These are phyloP conservation scores for Sambucus nigra DNA, from an alignment of 129 eudicot species.

Conservation along the genomic window DNA sequence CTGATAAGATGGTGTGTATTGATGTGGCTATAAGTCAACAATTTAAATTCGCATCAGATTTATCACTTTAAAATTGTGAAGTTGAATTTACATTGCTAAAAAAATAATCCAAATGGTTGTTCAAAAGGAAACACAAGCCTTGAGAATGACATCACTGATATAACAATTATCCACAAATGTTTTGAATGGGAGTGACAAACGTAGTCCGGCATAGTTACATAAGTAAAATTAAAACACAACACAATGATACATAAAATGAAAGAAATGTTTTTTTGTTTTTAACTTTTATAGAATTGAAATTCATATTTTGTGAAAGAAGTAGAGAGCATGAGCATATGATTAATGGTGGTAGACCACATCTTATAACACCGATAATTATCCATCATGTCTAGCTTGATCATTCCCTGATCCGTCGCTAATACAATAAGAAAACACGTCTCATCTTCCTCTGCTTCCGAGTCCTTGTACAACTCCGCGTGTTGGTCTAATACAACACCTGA, in stretches of 20 bases:
- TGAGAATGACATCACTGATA: slow-evolving; percentile 3
- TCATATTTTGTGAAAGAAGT: slow-evolving; percentile 46
- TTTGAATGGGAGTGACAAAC: not conserved
- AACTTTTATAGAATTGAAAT: slow-evolving; percentile 35
- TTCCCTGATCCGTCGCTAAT: slow-evolving; percentile 57
- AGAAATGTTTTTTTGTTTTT: too few species aligned
- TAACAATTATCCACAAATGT: not conserved
- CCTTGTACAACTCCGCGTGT: slow-evolving; percentile 66
- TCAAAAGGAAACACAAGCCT: too few species aligned
- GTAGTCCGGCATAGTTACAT: slow-evolving; percentile 16
- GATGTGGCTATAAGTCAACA: too few species aligned
- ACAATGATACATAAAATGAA: slow-evolving; percentile 8
- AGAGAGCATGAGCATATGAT: slow-evolving; percentile 60
- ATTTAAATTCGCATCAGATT: too few species aligned
- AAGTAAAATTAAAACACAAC: slow-evolving; percentile 7
- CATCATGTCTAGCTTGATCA: slow-evolving; percentile 77
- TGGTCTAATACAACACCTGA: slow-evolving; percentile 61
- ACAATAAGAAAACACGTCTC: slow-evolving; percentile 65
- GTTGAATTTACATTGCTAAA: too few species aligned
- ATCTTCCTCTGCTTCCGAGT: slow-evolving; percentile 36
- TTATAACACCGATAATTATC: slow-evolving; percentile 50
- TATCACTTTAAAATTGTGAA: too few species aligned
- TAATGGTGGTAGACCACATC: slow-evolving; percentile 72
- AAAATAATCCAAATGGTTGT: too few species aligned
- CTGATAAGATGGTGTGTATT: too few species aligned